Conservation (phyloP, 78 protist genomes). For the Dictyostelium firmibasis region DNA sequence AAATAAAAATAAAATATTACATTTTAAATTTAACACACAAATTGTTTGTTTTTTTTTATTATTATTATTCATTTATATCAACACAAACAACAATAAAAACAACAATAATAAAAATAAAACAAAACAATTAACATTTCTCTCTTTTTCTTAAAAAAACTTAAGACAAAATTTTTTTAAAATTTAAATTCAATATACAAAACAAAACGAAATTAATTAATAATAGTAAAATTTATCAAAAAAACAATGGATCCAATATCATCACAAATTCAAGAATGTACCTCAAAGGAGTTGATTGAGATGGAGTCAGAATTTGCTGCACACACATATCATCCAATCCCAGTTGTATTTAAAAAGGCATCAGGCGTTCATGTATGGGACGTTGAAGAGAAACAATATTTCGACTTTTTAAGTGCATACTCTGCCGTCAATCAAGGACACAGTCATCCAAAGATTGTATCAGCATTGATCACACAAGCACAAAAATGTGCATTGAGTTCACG, state of each 20-base stretch:
- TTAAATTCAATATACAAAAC: not conserved
- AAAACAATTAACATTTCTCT: not conserved
- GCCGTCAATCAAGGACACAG: slow-evolving; percentile 98
- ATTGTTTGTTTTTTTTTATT: not conserved
- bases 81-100: not conserved
- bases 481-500: slow-evolving; percentile 94
- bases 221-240: not conserved
- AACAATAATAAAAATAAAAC: not conserved
- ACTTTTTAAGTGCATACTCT: slow-evolving; percentile 96
- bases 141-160: not conserved
- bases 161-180: not conserved
- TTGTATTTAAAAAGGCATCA: slow-evolving; percentile 91
- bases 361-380: slow-evolving; percentile 97
- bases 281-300: slow-evolving; percentile 52
- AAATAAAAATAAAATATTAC: not conserved
- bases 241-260: slow-evolving; percentile 6
- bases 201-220: not conserved
- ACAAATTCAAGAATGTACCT: slow-evolving; percentile 7
- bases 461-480: slow-evolving; percentile 90
- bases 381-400: slow-evolving; percentile 96
- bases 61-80: not conserved
- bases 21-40: not conserved
- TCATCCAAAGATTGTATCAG: slow-evolving; percentile 94
- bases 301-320: slow-evolving; percentile 44
- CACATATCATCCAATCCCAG: slow-evolving; percentile 98